Conservation (phyloP, 179 eudicot species). For the Heliamphora pulchella region DNA sequence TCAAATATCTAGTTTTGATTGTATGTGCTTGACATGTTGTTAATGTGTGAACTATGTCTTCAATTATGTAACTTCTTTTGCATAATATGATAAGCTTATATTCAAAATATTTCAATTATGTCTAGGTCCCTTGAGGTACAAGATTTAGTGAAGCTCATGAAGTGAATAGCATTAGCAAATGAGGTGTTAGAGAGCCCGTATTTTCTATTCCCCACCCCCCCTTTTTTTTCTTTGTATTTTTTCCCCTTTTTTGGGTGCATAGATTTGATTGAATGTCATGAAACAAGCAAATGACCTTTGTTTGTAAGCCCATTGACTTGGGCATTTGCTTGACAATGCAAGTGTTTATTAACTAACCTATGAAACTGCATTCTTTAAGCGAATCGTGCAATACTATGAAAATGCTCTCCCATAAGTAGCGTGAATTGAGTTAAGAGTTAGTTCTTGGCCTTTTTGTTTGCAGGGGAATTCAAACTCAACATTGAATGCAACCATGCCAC, state of each 20-base stretch:
- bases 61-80: not conserved
- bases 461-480: conserved; percentile 83
- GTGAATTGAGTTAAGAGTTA: not conserved
- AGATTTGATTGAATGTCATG: not conserved
- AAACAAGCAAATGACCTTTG: not conserved
- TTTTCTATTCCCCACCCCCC: too few species aligned
- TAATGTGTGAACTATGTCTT: not conserved
- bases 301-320: not conserved
- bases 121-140: too few species aligned
- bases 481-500: conserved; percentile 99
- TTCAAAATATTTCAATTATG: too few species aligned
- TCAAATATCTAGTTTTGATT: not conserved
- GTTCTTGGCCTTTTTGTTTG: conserved; percentile 11
- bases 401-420: not conserved
- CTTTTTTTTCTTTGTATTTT: too few species aligned
- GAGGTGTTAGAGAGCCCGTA: too few species aligned
- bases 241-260: too few species aligned
- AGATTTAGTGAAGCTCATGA: too few species aligned
- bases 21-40: not conserved
- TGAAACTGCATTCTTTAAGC: not conserved
- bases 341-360: not conserved
- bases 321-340: conserved; percentile 4
- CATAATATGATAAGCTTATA: not conserved
- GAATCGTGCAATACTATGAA: not conserved
- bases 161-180: too few species aligned